Base-by-base conservation (phyloP, 225 moss, liverwort and hornwort genomes). In the Polytrichum formosum region DNA sequence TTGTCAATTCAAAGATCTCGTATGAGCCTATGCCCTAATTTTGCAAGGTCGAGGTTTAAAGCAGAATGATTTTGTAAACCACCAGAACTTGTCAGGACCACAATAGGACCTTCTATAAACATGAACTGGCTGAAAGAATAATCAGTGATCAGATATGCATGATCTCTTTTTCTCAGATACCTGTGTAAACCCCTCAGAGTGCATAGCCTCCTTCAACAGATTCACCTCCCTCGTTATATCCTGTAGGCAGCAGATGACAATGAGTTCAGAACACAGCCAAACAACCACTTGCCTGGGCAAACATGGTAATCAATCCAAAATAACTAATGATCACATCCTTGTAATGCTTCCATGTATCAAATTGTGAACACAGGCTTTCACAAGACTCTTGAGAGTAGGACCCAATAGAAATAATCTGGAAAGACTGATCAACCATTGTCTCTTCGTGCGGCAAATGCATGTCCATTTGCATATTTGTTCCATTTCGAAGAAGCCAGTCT, bases 401-500 rank as follows among this genome's bases (percentile, higher is more conserved):
- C 46, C 46, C 46, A 46, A 3, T 16, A 46, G 16, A 46, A 13
- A 10, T 46, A 46, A 46, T 58, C 21, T 20, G 58, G 6, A 23
- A 58, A 58, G 58, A 58, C 9, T 23, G 35, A 54, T 71, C 66
- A 64, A 84, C 80, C 74, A 84, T 72, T 63, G 67, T 75, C 63
- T 63, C 31, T 81, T 78, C 72, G 72, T 58, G 26, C 61, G 72
- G 75, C 66, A 75, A 66, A 66, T 31, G 70, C 77, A 69, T 75
- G 55, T 73, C 70, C 26, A 53, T 69, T 66, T 70, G 77, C 72
- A 78, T 75, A 60, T 69, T 70, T 26, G 84, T 67, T 68, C 27
- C 72, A 73, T 84, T 84, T 71, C 67, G 74, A 62, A 84, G 72
- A 58, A 84, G 78, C 81, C 84, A 84, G 26, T 84, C 81, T 46